phyloP scores from a whole-genome alignment of 2,329 filamentous ascomycete species.

The Pezicula neosporulosa region DNA sequence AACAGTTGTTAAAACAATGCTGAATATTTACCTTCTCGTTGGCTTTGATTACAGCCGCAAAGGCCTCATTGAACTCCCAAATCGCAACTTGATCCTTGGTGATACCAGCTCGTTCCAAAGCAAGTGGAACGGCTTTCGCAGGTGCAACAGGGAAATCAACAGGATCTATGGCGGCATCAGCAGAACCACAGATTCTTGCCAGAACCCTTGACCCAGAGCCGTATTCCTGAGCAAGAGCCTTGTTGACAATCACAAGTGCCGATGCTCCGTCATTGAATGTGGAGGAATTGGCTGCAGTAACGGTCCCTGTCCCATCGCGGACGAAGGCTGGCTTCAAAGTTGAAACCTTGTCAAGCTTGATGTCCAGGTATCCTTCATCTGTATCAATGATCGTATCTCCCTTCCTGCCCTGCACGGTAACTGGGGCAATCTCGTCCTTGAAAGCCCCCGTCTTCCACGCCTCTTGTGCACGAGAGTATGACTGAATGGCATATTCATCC shows the following conservation, averaged over 20 bases:
- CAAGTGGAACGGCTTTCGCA: slow-evolving; percentile 86
- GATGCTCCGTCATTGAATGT: slow-evolving; percentile 94
- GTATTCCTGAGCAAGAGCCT: slow-evolving; percentile 75
- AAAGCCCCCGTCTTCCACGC: slow-evolving; percentile 84
- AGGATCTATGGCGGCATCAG: slow-evolving; percentile 85
- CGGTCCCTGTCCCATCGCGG: slow-evolving; percentile 78
- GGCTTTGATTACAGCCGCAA: slow-evolving; percentile 91
- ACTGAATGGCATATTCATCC: slow-evolving; percentile 85
- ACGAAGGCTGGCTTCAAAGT: slow-evolving; percentile 90
- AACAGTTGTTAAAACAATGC: too few relatives aligned
- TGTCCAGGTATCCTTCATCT: slow-evolving; percentile 85
- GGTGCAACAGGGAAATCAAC: slow-evolving; percentile 95
- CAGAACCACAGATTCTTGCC: slow-evolving; percentile 80
- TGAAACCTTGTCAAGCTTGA: slow-evolving; percentile 83
- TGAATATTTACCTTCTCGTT: slow-evolving; percentile 70
- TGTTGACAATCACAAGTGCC: slow-evolving; percentile 81
- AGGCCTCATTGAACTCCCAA: slow-evolving; percentile 99
- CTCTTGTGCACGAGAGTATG: slow-evolving; percentile 84
- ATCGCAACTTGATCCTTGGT: slow-evolving; percentile 87
- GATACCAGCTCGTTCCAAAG: slow-evolving; percentile 83
- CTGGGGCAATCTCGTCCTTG: slow-evolving; percentile 84
- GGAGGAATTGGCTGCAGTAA: slow-evolving; percentile 92
- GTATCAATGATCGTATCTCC: slow-evolving; percentile 74
- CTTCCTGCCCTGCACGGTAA: slow-evolving; percentile 81
- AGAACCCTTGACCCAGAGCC: slow-evolving; percentile 75